Percentiles rank a stretch among this genome's conserved stretches.
These are phyloP conservation scores for Raphanus raphanistrum DNA, from an alignment of 345 rosid species.

Conservation along the genomic window DNA sequence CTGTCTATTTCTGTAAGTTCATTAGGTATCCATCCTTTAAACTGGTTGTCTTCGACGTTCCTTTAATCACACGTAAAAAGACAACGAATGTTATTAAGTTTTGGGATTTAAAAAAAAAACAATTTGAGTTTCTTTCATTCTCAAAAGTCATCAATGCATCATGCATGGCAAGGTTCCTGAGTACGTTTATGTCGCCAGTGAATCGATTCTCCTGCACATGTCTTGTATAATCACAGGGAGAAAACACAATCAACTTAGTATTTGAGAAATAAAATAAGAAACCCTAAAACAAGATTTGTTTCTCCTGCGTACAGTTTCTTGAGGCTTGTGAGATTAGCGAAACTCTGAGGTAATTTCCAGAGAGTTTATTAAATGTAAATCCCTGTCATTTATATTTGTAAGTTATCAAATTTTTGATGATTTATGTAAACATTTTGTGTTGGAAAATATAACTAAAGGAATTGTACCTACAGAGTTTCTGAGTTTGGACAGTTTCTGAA, in stretches of 20 bases:
- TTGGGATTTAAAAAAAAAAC: not conserved
- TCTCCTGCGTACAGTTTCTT: conserved; percentile 55
- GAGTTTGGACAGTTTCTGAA: conserved; percentile 69
- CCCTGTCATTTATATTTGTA: conserved; percentile 45
- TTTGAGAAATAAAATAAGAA: not conserved
- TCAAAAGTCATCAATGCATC: conserved; percentile 73
- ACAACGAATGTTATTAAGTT: conserved; percentile 2
- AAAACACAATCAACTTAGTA: not conserved
- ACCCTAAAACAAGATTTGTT: not conserved
- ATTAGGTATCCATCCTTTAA: conserved; percentile 83
- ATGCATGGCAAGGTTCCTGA: conserved; percentile 64
- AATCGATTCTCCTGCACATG: conserved; percentile 71
- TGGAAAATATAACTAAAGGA: conserved; percentile 17
- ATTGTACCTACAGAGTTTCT: conserved; percentile 60
- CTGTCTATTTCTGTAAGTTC: conserved; percentile 57
- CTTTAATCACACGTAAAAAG: conserved; percentile 41
- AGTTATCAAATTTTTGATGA: not conserved
- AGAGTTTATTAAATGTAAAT: conserved; percentile 61
- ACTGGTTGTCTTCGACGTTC: conserved; percentile 72
- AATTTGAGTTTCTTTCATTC: conserved; percentile 15
- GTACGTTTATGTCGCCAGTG: conserved; percentile 67
- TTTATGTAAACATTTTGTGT: not conserved
- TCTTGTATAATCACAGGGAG: conserved; percentile 39
- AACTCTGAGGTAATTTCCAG: conserved; percentile 72
- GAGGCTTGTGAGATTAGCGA: conserved; percentile 58